phyloP scores from a whole-genome alignment of 257 asterid species.

The Prunella vulgaris region DNA sequence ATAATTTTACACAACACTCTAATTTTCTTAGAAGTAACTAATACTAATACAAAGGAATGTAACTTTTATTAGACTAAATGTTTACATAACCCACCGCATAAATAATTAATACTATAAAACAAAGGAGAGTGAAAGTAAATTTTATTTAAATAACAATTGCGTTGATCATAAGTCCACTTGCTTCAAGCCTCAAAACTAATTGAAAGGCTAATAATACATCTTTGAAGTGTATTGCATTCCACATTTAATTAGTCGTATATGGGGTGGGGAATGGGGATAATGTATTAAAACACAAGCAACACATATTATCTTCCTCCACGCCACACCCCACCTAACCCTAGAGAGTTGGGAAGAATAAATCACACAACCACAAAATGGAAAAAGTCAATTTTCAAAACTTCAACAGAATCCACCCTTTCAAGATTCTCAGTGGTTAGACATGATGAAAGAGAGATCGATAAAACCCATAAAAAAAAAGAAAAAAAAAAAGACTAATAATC shows the following conservation, averaged over 20 bases:
- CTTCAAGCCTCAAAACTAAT: background rate
- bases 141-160: too few species aligned
- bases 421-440: background rate
- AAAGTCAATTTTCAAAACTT: background rate
- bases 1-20: too few species aligned
- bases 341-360: background rate
- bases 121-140: too few species aligned
- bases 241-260: background rate
- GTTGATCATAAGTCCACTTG: too few species aligned
- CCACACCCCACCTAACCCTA: background rate
- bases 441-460: background rate
- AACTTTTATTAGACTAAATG: too few species aligned
- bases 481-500: background rate
- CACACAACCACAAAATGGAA: background rate
- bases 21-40: too few species aligned
- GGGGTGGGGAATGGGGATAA: too few species aligned
- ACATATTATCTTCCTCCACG: background rate
- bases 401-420: background rate
- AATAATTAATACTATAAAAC: too few species aligned
- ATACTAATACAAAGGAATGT: too few species aligned
- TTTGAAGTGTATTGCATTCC: background rate
- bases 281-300: background rate
- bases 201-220: background rate
- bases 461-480: background rate
- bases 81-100: too few species aligned